Evolutionary conservation across 2,329 filamentous ascomycete species (phyloP), one percentile per base, ranked within the genome.

Genomic region (Alternaria hordeiaustralica): DNA sequence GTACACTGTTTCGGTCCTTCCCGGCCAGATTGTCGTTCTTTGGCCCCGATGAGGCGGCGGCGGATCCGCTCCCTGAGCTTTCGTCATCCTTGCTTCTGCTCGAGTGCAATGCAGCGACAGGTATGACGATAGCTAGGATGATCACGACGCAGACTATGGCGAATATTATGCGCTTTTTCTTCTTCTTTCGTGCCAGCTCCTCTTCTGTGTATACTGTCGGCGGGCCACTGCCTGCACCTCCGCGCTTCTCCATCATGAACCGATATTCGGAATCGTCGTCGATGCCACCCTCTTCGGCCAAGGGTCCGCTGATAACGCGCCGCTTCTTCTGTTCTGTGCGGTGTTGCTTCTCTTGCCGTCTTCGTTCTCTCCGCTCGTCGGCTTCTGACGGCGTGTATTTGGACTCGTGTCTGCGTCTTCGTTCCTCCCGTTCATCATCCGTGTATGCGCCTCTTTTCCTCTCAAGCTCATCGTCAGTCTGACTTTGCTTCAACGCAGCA

Each of bases 141-240:
- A 84, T 63, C 5, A 85, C 60, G 4, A 83, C 62, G 2, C 73
- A 69, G 10, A 78, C 58, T 10, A 77, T 79, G 1, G 79, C 77
- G 33, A 81, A 80, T 15, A 84, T 80, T 67, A 89, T 85, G 71
- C 87, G 88, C 79, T 90, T 79, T 70, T 77, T 71, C 78, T 83
- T 79, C 75, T 79, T 78, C 76, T 79, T 68, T 70, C 63, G 70
- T 30, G 73, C 74, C 43, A 78, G 73, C 28, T 81, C 78, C 56
- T 82, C 80, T 55, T 82, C 81, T 21, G 79, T 75, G 21, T 80
- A 75, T 26, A 74, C 68, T 36, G 75, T 79, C 1, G 72, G 72
- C 8, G 62, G 61, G 44, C 75, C 76, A 6, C 80, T 79, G 10
- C 72, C 78, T n/a, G 79, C 79, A 56, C 81, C 82, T 64, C 81